Conservation (phyloP, 805 yeast genomes). For the Metschnikowia picachoensis region DNA sequence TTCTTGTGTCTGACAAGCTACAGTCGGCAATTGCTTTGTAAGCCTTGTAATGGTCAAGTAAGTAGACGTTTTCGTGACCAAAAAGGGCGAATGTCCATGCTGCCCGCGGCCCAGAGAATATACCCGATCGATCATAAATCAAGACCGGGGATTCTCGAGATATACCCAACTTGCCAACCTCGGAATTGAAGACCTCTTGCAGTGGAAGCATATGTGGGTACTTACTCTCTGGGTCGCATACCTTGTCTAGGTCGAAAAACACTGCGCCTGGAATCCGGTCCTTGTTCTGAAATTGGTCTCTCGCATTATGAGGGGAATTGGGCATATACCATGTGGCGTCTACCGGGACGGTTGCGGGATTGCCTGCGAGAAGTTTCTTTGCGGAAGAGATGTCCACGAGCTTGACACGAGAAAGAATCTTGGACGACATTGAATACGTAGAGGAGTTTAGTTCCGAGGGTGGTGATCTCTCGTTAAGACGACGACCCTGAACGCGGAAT, state of each 20-base stretch:
- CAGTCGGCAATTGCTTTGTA: constrained; percentile 38
- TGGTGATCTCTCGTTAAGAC: too few relatives aligned
- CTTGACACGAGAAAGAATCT: too few relatives aligned
- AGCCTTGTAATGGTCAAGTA: constrained; percentile 64
- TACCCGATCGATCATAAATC: constrained; percentile 80
- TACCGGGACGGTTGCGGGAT: constrained; percentile 46
- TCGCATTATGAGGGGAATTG: constrained; percentile 56
- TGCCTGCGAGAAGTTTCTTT: constrained; percentile 10
- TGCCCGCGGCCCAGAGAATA: constrained; percentile 85
- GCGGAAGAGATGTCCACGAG: not conserved
- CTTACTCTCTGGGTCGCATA: constrained; percentile 41
- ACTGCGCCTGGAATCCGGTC: constrained; percentile 44
- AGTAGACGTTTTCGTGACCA: constrained; percentile 66
- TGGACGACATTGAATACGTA: too few relatives aligned
- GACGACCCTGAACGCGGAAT: too few relatives aligned
- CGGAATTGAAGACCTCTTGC: constrained; percentile 47
- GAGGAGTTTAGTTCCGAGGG: too few relatives aligned
- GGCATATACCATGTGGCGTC: constrained; percentile 97
- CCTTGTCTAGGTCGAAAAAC: constrained; percentile 19
- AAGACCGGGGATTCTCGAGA: constrained; percentile 55
- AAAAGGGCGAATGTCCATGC: constrained; percentile 85
- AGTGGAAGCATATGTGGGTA: constrained; percentile 93
- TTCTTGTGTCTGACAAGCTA: constrained; percentile 12
- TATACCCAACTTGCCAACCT: constrained; percentile 56
- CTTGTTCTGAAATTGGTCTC: constrained; percentile 47